A percentile compares a stretch with the other conserved stretches of the same genome.
phyloP scores from a whole-genome alignment of 2,329 filamentous ascomycete species.

The Helotiales sp. region DNA sequence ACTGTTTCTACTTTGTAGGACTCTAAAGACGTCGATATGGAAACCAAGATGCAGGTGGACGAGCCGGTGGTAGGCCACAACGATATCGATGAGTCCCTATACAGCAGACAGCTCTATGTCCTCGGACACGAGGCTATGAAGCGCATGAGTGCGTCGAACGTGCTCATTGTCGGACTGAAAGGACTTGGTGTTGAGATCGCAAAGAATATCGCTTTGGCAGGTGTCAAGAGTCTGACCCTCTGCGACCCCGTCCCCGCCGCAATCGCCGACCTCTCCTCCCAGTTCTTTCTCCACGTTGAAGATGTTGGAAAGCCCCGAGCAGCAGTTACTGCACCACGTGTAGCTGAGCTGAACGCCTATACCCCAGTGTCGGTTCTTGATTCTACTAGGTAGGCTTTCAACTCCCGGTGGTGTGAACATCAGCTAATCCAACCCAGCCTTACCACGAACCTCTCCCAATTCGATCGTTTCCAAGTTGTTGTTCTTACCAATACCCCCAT shows the following conservation, averaged over 20 bases:
- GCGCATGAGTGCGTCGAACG: slow-evolving; percentile 95
- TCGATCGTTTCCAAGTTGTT: slow-evolving; percentile 91
- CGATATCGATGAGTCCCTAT: slow-evolving; percentile 75
- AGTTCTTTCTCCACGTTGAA: slow-evolving; percentile 90
- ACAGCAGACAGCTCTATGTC: slow-evolving; percentile 76
- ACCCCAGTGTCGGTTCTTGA: slow-evolving; percentile 84
- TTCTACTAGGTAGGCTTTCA: slow-evolving; percentile 53
- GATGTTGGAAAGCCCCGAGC: slow-evolving; percentile 95
- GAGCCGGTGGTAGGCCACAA: slow-evolving; percentile 58
- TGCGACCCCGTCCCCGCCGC: slow-evolving; percentile 85
- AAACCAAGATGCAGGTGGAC: slow-evolving; percentile 70
- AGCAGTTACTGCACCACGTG: slow-evolving; percentile 81
- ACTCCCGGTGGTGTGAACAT: neutral
- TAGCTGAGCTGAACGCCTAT: slow-evolving; percentile 95
- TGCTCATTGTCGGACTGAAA: slow-evolving; percentile 89
- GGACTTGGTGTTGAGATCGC: slow-evolving; percentile 97
- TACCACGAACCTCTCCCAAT: slow-evolving; percentile 75
- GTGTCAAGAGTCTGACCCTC: slow-evolving; percentile 95
- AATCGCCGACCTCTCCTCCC: slow-evolving; percentile 89
- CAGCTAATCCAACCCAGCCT: slow-evolving; percentile 56
- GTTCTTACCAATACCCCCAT: slow-evolving; percentile 87
- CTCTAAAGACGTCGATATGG: slow-evolving; percentile 63
- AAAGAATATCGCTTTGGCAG: slow-evolving; percentile 97
- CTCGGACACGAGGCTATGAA: slow-evolving; percentile 88
- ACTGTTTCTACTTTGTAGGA: slow-evolving; percentile 43